Conservation (phyloP, 371 early-diverging fungal species). For the Cokeromyces recurvatus region DNA sequence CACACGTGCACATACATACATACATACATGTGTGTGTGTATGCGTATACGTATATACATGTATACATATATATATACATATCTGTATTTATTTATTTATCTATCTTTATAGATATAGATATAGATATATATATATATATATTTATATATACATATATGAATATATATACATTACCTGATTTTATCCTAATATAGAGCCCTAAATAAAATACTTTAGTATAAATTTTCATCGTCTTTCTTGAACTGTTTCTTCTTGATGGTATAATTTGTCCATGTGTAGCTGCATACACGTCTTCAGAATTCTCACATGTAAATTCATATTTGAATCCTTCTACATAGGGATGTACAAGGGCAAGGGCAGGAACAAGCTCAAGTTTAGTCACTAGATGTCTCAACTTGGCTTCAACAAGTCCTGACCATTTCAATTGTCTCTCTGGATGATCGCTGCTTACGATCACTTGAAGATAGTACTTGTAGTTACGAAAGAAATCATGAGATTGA, state of each 20-base stretch:
- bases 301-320: constrained; percentile 46
- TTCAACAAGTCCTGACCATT: constrained; percentile 87
- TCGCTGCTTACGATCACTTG: constrained; percentile 65
- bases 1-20: no score
- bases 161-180: constrained; percentile 45
- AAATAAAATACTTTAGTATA: constrained; percentile 83
- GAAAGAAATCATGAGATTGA: constrained; percentile 82
- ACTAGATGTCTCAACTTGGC: constrained; percentile 87
- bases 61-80: no score
- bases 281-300: constrained; percentile 47
- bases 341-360: constrained; percentile 71
- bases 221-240: constrained; percentile 20
- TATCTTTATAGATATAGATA: no score
- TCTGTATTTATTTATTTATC: no score
- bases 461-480: constrained; percentile 80
- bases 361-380: constrained; percentile 72
- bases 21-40: no score
- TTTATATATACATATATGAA: no score
- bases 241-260: background rate
- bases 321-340: constrained; percentile 86
- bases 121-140: no score
- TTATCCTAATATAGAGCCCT: constrained; percentile 61
- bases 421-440: constrained; percentile 54
- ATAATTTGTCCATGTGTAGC: constrained; percentile 8
- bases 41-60: no score